Conservation (phyloP, 176 grass and related monocot species). For the Aegilops speltoides region DNA sequence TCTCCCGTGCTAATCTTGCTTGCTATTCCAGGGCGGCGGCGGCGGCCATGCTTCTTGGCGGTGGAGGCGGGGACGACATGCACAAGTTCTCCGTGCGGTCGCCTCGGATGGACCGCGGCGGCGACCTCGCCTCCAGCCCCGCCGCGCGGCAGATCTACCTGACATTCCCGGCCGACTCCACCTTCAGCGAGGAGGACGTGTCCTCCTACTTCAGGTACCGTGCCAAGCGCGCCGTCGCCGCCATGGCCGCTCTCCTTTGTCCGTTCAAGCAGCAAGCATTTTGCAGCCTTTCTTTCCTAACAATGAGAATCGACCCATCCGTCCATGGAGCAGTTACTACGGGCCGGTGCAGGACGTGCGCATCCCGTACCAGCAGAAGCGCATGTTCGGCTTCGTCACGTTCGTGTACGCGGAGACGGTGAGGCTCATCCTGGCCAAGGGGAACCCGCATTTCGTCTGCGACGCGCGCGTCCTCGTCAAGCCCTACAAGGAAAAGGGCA, state of each 20-base stretch:
- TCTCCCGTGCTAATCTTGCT: background rate
- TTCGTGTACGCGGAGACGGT: slow-evolving; percentile 78
- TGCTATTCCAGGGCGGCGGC: slow-evolving; percentile 34
- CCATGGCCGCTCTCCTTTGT: background rate
- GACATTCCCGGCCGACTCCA: slow-evolving; percentile 84
- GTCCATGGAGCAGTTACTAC: slow-evolving; percentile 56
- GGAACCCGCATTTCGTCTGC: slow-evolving; percentile 84
- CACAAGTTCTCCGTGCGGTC: slow-evolving; percentile 56
- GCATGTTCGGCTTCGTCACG: slow-evolving; percentile 99
- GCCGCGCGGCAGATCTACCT: slow-evolving; percentile 81
- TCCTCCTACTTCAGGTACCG: slow-evolving; percentile 86
- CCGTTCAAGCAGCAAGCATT: background rate
- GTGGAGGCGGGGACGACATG: slow-evolving; percentile 38
- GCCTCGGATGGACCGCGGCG: slow-evolving; percentile 50
- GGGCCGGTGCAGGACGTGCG: slow-evolving; percentile 93
- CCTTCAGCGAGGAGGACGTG: slow-evolving; percentile 80
- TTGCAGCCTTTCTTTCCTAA: background rate
- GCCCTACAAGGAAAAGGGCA: slow-evolving; percentile 97
- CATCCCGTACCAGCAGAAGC: slow-evolving; percentile 90
- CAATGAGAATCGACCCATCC: background rate
- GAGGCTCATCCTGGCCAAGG: slow-evolving; percentile 58
- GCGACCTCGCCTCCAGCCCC: slow-evolving; percentile 48
- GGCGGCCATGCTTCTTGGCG: slow-evolving; percentile 45
- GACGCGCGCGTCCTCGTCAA: slow-evolving; percentile 89
- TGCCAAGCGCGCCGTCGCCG: background rate